Evolutionary conservation across 352 stramenopile genomes (phyloP).

Genomic region (Phytopythium vexans): DNA sequence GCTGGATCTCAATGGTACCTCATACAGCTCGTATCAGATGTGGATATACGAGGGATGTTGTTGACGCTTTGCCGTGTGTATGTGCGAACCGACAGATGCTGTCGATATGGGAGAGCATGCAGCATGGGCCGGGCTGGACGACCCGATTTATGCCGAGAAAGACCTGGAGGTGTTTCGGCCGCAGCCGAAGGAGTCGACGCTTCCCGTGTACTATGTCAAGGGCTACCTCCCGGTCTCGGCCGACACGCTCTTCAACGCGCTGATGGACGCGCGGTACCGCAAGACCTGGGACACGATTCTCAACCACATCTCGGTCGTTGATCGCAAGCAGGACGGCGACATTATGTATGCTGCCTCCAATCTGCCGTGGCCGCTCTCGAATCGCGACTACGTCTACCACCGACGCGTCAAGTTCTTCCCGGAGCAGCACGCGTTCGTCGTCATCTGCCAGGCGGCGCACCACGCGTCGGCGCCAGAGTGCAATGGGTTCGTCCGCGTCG

Average conservation of each 20-base stretch:
- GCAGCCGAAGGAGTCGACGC: conserved; percentile 38
- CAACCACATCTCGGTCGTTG: conserved; percentile 42
- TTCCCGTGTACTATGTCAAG: conserved; percentile 70
- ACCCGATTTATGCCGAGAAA: conserved; percentile 70
- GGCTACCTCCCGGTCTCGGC: conserved; percentile 66
- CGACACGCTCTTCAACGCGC: conserved; percentile 65
- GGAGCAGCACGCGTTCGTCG: conserved; percentile 53
- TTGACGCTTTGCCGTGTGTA: not conserved
- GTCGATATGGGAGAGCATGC: conserved; percentile 67
- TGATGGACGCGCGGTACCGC: conserved; percentile 61
- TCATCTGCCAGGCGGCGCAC: conserved; percentile 55
- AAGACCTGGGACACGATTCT: conserved; percentile 51
- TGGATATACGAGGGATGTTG: conserved; percentile 8
- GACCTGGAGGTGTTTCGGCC: conserved; percentile 72
- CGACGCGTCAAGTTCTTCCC: conserved; percentile 57
- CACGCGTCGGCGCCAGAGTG: conserved; percentile 40
- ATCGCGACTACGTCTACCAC: conserved; percentile 80
- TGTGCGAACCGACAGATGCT: conserved; percentile 39
- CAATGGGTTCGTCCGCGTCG: conserved; percentile 48
- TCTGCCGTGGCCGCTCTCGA: conserved; percentile 64
- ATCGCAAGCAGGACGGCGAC: conserved; percentile 41
- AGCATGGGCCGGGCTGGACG: conserved; percentile 54
- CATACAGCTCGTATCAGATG: conserved; percentile 6
- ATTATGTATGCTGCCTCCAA: conserved; percentile 61
- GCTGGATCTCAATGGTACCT: conserved; percentile 41